A percentile compares a stretch with the other conserved stretches of the same genome.
Conservation (phyloP, 1,284 basidiomycete species). For the Trichosporon faecale region DNA sequence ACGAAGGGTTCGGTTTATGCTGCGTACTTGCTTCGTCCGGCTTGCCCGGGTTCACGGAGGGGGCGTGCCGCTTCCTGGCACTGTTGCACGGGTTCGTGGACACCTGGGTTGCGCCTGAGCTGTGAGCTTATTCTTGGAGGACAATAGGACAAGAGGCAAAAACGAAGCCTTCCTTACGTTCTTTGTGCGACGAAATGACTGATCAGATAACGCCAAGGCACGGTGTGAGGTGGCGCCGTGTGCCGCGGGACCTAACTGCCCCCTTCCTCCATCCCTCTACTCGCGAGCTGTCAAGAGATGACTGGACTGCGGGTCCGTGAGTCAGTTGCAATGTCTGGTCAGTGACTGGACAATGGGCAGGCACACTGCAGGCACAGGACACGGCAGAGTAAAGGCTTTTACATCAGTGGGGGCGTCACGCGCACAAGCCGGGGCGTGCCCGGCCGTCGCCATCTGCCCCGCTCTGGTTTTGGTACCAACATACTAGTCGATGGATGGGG, state of each 20-base stretch:
- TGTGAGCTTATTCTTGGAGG: neutral
- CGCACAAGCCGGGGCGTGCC: neutral
- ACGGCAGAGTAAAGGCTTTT: neutral
- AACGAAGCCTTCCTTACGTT: neutral
- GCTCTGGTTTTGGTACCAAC: constrained; percentile 1
- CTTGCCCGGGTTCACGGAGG: neutral
- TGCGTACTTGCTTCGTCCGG: neutral
- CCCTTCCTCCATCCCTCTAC: too few species aligned
- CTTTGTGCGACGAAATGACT: neutral
- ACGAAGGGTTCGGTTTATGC: too few species aligned
- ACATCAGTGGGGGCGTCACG: neutral
- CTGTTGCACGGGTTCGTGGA: neutral
- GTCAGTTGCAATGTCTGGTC: neutral
- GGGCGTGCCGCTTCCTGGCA: neutral
- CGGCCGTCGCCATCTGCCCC: neutral
- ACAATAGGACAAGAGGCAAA: neutral
- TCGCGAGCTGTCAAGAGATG: neutral
- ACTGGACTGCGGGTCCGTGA: neutral
- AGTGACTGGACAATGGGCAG: neutral
- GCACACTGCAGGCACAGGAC: neutral
- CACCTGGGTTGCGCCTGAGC: neutral
- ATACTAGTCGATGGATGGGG: constrained; percentile 1
- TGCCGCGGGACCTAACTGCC: neutral
- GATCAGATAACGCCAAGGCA: neutral
- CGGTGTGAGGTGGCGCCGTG: neutral